phyloP scores from a whole-genome alignment of 371 early-diverging fungal species.

The Zancudomyces culisetae region DNA sequence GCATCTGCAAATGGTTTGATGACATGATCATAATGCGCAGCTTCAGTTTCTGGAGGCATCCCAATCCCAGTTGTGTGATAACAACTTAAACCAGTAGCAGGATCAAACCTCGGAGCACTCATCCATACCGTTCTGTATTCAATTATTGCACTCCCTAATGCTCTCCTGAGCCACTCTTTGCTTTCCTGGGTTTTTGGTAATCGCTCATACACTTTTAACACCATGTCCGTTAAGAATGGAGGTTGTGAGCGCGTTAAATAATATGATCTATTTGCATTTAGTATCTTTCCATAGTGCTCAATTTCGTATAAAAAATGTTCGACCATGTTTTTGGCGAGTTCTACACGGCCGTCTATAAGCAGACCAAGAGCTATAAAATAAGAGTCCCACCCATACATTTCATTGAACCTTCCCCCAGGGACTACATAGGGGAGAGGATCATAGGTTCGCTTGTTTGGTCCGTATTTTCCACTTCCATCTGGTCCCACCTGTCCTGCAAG shows the following conservation, averaged over 20 bases:
- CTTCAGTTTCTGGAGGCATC: conserved; percentile 94
- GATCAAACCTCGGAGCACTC: conserved; percentile 54
- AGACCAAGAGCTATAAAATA: conserved; percentile 86
- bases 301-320: conserved; percentile 91
- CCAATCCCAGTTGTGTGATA: conserved; percentile 77
- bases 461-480: neutral
- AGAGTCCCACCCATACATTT: conserved; percentile 97
- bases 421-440: conserved; percentile 83
- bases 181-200: conserved; percentile 30
- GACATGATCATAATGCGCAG: conserved; percentile 78
- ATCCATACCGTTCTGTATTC: conserved; percentile 89
- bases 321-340: conserved; percentile 80
- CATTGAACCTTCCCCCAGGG: conserved; percentile 94
- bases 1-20: conserved; percentile 64
- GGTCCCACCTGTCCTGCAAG: conserved; percentile 46
- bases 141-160: conserved; percentile 61
- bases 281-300: conserved; percentile 88
- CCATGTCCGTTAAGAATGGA: conserved; percentile 93
- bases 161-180: conserved; percentile 55
- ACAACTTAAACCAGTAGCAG: conserved; percentile 52
- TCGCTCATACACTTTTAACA: conserved; percentile 47
- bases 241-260: conserved; percentile 91
- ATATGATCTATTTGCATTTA: conserved; percentile 95
- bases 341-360: conserved; percentile 59
- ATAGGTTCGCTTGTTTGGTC: conserved; percentile 32